Evolutionary conservation across 208 protist species (phyloP).

Genomic region (Acanthamoeba sp.): DNA sequence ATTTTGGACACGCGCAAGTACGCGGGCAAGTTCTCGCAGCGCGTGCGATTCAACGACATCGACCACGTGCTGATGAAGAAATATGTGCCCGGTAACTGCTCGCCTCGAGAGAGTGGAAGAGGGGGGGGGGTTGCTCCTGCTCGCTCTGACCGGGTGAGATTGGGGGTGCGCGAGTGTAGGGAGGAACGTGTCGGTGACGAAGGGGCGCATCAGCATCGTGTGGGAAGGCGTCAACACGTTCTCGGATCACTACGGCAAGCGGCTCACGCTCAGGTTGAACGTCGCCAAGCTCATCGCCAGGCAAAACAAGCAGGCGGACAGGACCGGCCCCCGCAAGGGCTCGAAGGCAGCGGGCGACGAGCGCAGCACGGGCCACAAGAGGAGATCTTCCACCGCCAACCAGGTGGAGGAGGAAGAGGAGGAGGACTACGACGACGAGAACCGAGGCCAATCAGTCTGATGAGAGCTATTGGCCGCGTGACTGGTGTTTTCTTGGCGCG

Average conservation of each 20-base stretch:
- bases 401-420: background rate
- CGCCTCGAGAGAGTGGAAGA: background rate
- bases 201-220: slow-evolving; percentile 31
- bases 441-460: background rate
- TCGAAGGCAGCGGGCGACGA: background rate
- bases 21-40: background rate
- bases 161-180: too few species aligned
- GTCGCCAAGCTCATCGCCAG: background rate
- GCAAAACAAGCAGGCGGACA: background rate
- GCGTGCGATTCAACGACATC: slow-evolving; percentile 12
- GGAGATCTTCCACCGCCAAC: background rate
- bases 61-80: slow-evolving; percentile 26
- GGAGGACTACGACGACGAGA: background rate
- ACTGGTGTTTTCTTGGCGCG: too few species aligned
- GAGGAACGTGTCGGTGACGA: background rate
- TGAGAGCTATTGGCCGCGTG: too few species aligned
- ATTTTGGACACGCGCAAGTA: slow-evolving; percentile 3
- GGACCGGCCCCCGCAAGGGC: background rate
- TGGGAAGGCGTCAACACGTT: slow-evolving; percentile 10
- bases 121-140: too few species aligned
- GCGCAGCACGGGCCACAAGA: background rate
- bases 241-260: slow-evolving; percentile 5
- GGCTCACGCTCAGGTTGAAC: background rate
- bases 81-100: background rate
- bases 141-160: too few species aligned